Conservation (phyloP, 83 land plant genomes). For the Picea abies region DNA sequence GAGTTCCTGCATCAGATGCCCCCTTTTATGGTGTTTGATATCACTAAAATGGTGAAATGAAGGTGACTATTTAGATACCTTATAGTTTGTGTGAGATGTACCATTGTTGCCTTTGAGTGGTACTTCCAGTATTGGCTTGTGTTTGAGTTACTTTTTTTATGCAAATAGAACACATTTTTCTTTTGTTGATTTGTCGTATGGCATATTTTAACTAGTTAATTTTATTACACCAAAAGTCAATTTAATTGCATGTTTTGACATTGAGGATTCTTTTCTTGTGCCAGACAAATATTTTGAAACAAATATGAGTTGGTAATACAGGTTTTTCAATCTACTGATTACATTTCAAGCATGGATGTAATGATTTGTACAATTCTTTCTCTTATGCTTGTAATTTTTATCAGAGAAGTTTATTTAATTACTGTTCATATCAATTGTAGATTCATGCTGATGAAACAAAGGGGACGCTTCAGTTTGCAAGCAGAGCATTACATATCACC, state of each 20-base stretch:
- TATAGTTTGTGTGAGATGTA: background rate
- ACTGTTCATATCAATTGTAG: slow-evolving; percentile 35
- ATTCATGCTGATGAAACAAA: slow-evolving; percentile 96
- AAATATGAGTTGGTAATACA: background rate
- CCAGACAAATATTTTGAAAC: background rate
- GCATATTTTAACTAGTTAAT: background rate
- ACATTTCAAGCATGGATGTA: background rate
- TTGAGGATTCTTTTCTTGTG: background rate
- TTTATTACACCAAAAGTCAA: background rate
- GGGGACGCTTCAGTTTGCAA: slow-evolving; percentile 97
- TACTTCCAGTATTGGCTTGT: too few species aligned
- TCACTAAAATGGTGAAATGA: background rate
- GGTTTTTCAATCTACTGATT: background rate
- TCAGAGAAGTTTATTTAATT: background rate
- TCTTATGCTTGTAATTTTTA: background rate
- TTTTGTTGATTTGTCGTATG: too few species aligned
- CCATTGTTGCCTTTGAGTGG: background rate
- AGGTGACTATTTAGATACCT: background rate
- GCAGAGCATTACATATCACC: slow-evolving; percentile 91
- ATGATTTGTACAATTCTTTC: background rate
- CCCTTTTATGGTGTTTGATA: background rate
- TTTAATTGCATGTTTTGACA: background rate
- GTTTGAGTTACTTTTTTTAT: too few species aligned
- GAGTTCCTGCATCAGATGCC: background rate
- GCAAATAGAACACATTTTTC: too few species aligned